These are phyloP conservation scores for Pseudoturritis turrita DNA, from an alignment of 345 rosid species.

Conservation along the genomic window DNA sequence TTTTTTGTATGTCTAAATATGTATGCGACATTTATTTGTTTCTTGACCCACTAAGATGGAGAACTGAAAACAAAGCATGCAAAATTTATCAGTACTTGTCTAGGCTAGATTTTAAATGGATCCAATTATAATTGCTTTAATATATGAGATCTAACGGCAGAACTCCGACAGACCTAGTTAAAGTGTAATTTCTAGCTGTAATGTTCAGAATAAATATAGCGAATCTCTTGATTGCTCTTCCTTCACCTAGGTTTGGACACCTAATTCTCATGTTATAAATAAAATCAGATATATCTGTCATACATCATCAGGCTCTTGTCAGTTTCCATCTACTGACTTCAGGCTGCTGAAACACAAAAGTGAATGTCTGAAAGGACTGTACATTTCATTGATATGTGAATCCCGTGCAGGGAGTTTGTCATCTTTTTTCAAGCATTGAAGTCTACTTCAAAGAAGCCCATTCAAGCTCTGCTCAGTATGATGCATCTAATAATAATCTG, in stretches of 20 bases:
- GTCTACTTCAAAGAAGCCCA: slow-evolving; percentile 67
- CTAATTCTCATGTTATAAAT: background rate
- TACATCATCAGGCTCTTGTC: background rate
- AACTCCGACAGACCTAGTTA: slow-evolving; percentile 1
- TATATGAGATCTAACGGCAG: background rate
- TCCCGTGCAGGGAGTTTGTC: slow-evolving; percentile 74
- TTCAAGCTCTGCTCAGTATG: slow-evolving; percentile 50
- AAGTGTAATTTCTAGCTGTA: background rate
- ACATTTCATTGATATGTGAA: slow-evolving; percentile 15
- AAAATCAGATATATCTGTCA: background rate
- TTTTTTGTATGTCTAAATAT: background rate
- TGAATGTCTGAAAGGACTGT: background rate
- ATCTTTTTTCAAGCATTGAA: slow-evolving; percentile 73
- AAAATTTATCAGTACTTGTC: background rate
- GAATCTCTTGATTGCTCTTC: slow-evolving; percentile 1
- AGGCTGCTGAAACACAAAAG: slow-evolving; percentile 6
- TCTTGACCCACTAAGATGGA: background rate
- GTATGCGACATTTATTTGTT: background rate
- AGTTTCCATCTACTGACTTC: background rate
- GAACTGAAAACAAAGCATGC: background rate
- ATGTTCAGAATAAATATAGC: background rate
- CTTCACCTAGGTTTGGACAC: background rate
- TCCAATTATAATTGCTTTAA: background rate
- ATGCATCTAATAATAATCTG: slow-evolving; percentile 47
- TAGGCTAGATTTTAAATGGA: background rate